Conservation (phyloP, 306 rosid genomes). For the Dryas octopetala region DNA sequence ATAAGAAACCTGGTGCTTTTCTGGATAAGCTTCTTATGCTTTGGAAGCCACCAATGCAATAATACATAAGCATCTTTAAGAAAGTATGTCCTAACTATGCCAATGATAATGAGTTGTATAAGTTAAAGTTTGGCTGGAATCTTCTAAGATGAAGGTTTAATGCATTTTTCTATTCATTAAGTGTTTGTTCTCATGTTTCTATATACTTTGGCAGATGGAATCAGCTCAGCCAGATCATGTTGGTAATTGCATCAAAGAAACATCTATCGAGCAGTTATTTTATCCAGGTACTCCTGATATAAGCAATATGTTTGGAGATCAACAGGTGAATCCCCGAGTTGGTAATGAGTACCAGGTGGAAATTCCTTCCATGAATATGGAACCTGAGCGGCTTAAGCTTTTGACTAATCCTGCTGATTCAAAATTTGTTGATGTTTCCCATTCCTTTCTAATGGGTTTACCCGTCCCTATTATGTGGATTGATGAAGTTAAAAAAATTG, state of each 20-base stretch:
- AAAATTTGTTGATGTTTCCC: conserved; percentile 28
- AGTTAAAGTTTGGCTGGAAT: neutral
- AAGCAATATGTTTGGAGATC: conserved; percentile 41
- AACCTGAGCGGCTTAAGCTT: conserved; percentile 41
- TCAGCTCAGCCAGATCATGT: conserved; percentile 28
- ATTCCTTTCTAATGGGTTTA: conserved; percentile 51
- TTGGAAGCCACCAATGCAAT: neutral
- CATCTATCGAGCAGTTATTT: conserved; percentile 31
- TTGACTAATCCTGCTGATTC: conserved; percentile 39
- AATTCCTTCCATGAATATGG: conserved; percentile 49
- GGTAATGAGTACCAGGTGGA: conserved; percentile 67
- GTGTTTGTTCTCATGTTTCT: conserved; percentile 16
- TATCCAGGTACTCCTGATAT: conserved; percentile 47
- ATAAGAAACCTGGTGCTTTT: neutral
- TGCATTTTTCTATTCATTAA: neutral
- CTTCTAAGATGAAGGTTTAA: neutral
- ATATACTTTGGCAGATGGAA: conserved; percentile 48
- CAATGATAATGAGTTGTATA: neutral
- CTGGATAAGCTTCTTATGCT: neutral
- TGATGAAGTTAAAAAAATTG: conserved; percentile 29
- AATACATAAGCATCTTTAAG: neutral
- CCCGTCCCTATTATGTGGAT: conserved; percentile 53
- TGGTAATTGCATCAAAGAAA: conserved; percentile 39
- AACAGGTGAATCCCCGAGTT: conserved; percentile 47
- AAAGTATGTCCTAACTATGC: neutral